These are phyloP conservation scores for Chimonanthus salicifolius DNA, from an alignment of 164 flowering plant species.

Conservation along the genomic window DNA sequence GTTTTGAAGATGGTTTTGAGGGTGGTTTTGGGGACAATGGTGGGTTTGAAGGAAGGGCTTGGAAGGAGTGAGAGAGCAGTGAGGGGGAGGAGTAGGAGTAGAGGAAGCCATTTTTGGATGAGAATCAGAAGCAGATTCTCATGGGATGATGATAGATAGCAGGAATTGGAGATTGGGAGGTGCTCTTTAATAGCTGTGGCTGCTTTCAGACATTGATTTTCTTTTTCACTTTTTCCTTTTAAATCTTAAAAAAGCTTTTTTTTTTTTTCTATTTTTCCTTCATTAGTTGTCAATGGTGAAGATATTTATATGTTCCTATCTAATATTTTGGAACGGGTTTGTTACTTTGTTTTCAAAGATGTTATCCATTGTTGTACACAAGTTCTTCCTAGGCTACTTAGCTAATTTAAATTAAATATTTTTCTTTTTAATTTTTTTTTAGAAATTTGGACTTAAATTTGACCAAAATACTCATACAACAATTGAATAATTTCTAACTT, in stretches of 20 bases:
- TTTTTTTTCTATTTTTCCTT: neutral
- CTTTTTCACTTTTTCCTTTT: neutral
- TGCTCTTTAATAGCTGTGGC: neutral
- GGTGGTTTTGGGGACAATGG: slow-evolving; percentile 19
- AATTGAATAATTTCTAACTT: too few species aligned
- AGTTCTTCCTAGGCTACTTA: too few species aligned
- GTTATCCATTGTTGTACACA: too few species aligned
- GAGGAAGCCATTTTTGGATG: slow-evolving; percentile 43
- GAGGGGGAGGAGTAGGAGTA: slow-evolving; percentile 54
- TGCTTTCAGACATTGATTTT: neutral
- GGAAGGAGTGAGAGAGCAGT: slow-evolving; percentile 54
- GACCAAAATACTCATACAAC: too few species aligned
- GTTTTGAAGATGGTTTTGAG: slow-evolving; percentile 20
- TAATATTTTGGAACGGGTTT: too few species aligned
- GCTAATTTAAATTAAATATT: too few species aligned
- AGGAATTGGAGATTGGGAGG: neutral
- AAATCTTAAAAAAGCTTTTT: neutral
- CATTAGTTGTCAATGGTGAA: too few species aligned
- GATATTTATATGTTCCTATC: too few species aligned
- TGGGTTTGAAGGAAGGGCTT: slow-evolving; percentile 33
- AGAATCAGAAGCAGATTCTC: neutral
- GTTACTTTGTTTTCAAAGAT: too few species aligned
- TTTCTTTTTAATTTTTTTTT: too few species aligned
- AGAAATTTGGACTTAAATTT: too few species aligned
- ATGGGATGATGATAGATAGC: neutral